Percentiles rank a stretch among this genome's conserved stretches.
phyloP scores from a whole-genome alignment of 2,329 filamentous ascomycete species.

The Alternaria consortialis region DNA sequence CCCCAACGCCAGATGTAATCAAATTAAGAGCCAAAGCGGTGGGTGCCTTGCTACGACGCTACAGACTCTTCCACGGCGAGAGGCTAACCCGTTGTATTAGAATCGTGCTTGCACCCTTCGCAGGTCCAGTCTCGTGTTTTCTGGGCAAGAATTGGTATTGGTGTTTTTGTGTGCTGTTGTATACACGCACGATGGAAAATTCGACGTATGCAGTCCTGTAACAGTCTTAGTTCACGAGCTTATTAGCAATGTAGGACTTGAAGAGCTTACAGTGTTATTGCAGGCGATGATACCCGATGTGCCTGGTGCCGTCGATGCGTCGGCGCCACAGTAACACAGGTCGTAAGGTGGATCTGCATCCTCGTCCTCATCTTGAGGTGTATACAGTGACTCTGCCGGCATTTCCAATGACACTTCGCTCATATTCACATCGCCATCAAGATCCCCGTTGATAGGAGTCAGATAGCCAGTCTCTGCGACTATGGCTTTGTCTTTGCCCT shows the following conservation, averaged over 20 bases:
- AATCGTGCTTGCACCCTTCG: slow-evolving; percentile 11
- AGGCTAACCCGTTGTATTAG: background rate
- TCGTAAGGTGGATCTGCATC: slow-evolving; percentile 19
- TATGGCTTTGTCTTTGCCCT: slow-evolving; percentile 21
- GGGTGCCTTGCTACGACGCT: background rate
- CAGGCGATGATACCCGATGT: slow-evolving; percentile 23
- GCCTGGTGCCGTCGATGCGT: slow-evolving; percentile 17
- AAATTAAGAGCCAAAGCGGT: background rate
- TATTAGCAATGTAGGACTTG: background rate
- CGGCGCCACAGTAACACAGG: slow-evolving; percentile 31
- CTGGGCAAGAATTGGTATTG: background rate
- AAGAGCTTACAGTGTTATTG: slow-evolving; percentile 26
- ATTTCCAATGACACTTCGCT: slow-evolving; percentile 4
- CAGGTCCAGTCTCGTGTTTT: slow-evolving; percentile 19
- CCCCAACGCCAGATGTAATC: background rate
- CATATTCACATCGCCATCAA: slow-evolving; percentile 28
- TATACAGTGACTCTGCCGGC: background rate
- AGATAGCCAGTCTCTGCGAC: slow-evolving; percentile 14
- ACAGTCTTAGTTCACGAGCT: background rate
- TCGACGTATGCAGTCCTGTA: slow-evolving; percentile 32
- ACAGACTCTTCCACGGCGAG: background rate
- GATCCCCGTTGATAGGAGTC: slow-evolving; percentile 25
- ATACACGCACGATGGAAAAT: slow-evolving; percentile 34
- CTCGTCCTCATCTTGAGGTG: slow-evolving; percentile 3
- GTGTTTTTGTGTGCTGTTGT: slow-evolving; percentile 11